A percentile compares a stretch with the other conserved stretches of the same genome.
Evolutionary conservation across 78 protist genomes (phyloP).

Genomic region (Dictyostelium brefeldianum): DNA sequence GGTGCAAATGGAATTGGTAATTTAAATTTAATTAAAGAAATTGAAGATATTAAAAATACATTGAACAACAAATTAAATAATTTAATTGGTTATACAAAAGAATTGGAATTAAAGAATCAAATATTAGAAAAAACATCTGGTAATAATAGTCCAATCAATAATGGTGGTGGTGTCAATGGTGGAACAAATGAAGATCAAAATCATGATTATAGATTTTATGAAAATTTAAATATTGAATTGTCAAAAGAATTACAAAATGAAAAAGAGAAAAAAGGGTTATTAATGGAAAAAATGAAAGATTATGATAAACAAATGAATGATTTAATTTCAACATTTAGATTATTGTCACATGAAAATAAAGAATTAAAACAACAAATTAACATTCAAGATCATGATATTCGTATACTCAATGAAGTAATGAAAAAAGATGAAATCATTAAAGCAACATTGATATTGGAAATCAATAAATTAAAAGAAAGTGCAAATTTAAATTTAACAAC

Average conservation of each 20-base stretch:
- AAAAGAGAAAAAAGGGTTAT: conserved; percentile 29
- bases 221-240: conserved; percentile 54
- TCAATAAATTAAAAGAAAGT: conserved; percentile 58
- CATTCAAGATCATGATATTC: conserved; percentile 18
- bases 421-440: conserved; percentile 28
- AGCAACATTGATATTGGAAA: conserved; percentile 40
- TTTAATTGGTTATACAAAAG: conserved; percentile 10
- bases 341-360: conserved; percentile 11
- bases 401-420: conserved; percentile 46
- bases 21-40: not conserved
- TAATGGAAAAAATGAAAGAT: conserved; percentile 24
- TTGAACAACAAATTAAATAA: not conserved
- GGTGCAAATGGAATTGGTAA: not conserved
- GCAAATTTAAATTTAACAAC: not conserved
- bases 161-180: not conserved
- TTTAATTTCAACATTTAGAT: conserved; percentile 25
- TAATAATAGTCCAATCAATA: not conserved
- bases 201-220: conserved; percentile 45
- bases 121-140: not conserved
- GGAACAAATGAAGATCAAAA: not conserved
- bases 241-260: conserved; percentile 59
- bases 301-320: conserved; percentile 34
- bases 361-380: not conserved
- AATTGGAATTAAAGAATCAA: conserved; percentile 16
- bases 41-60: conserved; percentile 1